These are phyloP conservation scores for Dorcoceras hygrometricum DNA, from an alignment of 257 asterid genomes.

Conservation along the genomic window DNA sequence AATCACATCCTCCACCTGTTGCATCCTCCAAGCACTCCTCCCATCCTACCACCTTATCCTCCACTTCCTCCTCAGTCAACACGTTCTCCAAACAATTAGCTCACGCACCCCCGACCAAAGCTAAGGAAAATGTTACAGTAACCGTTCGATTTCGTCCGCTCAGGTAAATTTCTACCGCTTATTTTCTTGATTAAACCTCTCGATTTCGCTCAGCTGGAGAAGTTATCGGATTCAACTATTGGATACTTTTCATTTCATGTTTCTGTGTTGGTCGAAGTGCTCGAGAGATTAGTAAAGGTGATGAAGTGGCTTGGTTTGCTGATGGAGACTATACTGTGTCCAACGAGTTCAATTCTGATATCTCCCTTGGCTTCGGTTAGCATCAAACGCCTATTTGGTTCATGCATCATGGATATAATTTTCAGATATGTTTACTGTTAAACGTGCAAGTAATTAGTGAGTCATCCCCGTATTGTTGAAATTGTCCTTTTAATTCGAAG, in stretches of 20 bases:
- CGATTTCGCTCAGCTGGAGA: slow-evolving; percentile 12
- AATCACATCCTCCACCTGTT: slow-evolving; percentile 30
- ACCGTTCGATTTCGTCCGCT: slow-evolving; percentile 95
- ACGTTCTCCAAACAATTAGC: slow-evolving; percentile 23
- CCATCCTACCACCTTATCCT: slow-evolving; percentile 29
- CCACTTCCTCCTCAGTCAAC: slow-evolving; percentile 31
- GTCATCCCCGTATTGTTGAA: not conserved
- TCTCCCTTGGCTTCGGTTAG: slow-evolving; percentile 63
- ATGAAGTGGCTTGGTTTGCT: slow-evolving; percentile 85
- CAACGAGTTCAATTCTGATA: slow-evolving; percentile 62
- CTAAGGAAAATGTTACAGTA: slow-evolving; percentile 73
- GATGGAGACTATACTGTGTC: slow-evolving; percentile 76
- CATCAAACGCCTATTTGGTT: not conserved
- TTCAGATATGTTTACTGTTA: slow-evolving; percentile 2
- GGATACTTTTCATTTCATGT: not conserved
- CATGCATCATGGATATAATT: not conserved
- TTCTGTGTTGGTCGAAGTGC: slow-evolving; percentile 39
- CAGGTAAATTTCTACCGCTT: slow-evolving; percentile 36
- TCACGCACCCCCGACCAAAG: slow-evolving; percentile 30
- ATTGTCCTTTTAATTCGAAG: not conserved
- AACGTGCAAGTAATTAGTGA: slow-evolving; percentile 1
- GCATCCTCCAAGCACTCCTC: slow-evolving; percentile 5
- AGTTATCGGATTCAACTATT: not conserved
- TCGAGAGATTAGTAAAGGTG: slow-evolving; percentile 79
- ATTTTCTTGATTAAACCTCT: slow-evolving; percentile 7